phyloP scores from a whole-genome alignment of 495 filamentous ascomycete species.

The Xylaria curta region DNA sequence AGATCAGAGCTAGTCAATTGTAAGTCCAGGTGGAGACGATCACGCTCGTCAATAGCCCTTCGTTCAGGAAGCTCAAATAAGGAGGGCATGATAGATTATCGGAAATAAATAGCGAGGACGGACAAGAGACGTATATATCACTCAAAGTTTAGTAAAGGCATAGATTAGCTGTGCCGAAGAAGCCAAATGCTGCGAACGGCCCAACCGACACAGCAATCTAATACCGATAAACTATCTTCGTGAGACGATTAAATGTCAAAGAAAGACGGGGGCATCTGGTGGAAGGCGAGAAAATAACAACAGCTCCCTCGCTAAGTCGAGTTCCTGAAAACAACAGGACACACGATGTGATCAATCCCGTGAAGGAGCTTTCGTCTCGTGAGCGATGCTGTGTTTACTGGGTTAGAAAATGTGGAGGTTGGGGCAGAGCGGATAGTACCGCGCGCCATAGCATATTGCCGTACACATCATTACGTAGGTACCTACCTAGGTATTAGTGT shows the following conservation, averaged over 20 bases:
- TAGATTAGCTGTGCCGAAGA: not conserved
- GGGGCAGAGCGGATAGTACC: not conserved
- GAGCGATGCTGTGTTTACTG: not conserved
- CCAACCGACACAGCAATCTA: not conserved
- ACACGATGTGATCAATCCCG: not conserved
- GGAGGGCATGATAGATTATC: slow-evolving; percentile 29
- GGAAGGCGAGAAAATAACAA: not conserved
- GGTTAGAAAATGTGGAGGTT: slow-evolving; percentile 9
- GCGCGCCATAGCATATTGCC: no score
- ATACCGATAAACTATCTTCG: not conserved
- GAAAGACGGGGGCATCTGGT: not conserved
- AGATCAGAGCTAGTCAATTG: slow-evolving; percentile 26
- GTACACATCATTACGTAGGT: no score
- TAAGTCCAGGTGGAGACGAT: slow-evolving; percentile 35
- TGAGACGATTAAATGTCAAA: not conserved
- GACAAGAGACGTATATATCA: not conserved
- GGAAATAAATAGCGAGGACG: not conserved
- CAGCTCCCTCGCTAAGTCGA: not conserved
- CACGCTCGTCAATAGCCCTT: slow-evolving; percentile 12
- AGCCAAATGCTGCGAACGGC: not conserved
- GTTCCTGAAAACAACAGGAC: not conserved
- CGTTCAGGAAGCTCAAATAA: not conserved
- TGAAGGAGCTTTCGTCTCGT: not conserved
- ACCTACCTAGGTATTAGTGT: no score
- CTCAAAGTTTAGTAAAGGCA: not conserved